Percentiles rank a stretch among this genome's conserved stretches.
Evolutionary conservation across 257 asterid genomes (phyloP).

Genomic region (Oldenlandia corymbosa): DNA sequence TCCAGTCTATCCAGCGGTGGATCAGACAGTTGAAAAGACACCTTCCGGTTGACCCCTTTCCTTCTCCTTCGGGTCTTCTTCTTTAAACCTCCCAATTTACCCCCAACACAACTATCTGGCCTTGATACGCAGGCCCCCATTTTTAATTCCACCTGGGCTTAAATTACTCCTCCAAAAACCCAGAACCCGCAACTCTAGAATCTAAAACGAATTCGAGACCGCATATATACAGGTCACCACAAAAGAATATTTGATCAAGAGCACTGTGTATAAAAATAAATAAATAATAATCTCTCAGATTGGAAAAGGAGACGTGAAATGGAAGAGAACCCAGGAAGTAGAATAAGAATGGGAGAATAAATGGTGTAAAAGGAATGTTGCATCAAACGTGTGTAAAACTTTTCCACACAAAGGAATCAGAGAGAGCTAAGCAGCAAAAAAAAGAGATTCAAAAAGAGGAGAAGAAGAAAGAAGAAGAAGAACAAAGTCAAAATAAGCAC

Average conservation of each 20-base stretch:
- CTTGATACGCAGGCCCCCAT: conserved; percentile 95
- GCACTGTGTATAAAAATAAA: too few species aligned
- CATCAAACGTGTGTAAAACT: too few species aligned
- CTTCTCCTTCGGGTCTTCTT: conserved; percentile 46
- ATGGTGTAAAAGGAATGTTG: too few species aligned
- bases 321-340: conserved; percentile 21
- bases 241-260: conserved; percentile 11
- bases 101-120: conserved; percentile 53
- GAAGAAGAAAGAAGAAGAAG: too few species aligned
- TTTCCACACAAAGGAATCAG: too few species aligned
- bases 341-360: too few species aligned
- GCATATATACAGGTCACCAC: background rate
- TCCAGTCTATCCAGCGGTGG: conserved; percentile 51
- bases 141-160: conserved; percentile 6
- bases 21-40: conserved; percentile 43
- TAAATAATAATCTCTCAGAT: too few species aligned
- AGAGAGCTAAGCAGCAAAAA: too few species aligned
- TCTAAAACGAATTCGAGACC: background rate
- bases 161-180: background rate
- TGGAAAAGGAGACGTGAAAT: conserved; percentile 12
- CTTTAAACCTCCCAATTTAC: conserved; percentile 31
- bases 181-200: background rate
- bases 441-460: too few species aligned
- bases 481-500: too few species aligned
- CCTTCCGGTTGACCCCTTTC: conserved; percentile 35